Evolutionary conservation across 1,284 basidiomycete genomes (phyloP).

Genomic region (Schizophyllum amplum): DNA sequence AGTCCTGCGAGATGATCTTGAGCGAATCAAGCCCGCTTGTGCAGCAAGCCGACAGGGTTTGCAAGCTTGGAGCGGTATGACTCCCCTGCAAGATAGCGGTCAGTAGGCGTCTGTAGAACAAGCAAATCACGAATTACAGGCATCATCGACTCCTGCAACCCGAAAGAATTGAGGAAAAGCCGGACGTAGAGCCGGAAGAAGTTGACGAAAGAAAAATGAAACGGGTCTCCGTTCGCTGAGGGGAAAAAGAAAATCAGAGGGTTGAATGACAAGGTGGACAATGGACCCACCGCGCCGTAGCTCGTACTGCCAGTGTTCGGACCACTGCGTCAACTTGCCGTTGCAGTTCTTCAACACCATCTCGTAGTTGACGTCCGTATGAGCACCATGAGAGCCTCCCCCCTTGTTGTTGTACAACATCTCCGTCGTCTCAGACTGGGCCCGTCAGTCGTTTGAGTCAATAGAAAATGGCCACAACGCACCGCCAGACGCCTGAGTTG

Average conservation of each 20-base stretch:
- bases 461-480: constrained; percentile 16
- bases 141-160: constrained; percentile 53
- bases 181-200: constrained; percentile 71
- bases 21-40: constrained; percentile 62
- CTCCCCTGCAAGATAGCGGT: constrained; percentile 25
- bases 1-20: constrained; percentile 62
- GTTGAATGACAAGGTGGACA: background rate
- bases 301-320: constrained; percentile 56
- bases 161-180: constrained; percentile 76
- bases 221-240: constrained; percentile 59
- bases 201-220: constrained; percentile 63
- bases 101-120: background rate
- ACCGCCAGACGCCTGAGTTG: constrained; percentile 69
- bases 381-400: constrained; percentile 29
- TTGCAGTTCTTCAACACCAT: constrained; percentile 64
- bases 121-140: constrained; percentile 32
- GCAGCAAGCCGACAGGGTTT: constrained; percentile 64
- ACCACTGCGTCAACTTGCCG: constrained; percentile 60
- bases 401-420: constrained; percentile 49
- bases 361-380: constrained; percentile 61
- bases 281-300: constrained; percentile 52
- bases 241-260: constrained; percentile 12
- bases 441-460: constrained; percentile 1
- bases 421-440: constrained; percentile 67
- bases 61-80: constrained; percentile 49